Conservation (phyloP, 2,329 filamentous ascomycete species). For the Colletotrichum abscissum region DNA sequence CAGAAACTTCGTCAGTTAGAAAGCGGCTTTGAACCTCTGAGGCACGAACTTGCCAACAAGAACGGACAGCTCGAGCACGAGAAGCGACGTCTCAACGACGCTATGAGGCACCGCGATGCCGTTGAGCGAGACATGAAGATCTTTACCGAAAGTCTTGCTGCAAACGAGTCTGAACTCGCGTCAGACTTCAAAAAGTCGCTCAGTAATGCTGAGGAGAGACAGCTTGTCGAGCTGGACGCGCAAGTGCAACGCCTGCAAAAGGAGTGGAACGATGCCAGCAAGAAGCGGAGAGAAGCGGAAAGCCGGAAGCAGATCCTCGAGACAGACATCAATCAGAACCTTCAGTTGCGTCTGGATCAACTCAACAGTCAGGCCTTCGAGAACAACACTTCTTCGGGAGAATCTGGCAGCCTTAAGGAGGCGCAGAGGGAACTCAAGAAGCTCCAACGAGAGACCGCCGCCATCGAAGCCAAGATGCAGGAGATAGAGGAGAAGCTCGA, state of each 20-base stretch:
- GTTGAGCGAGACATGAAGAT: slow-evolving; percentile 81
- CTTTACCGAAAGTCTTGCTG: slow-evolving; percentile 78
- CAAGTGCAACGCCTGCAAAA: slow-evolving; percentile 80
- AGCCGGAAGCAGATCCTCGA: slow-evolving; percentile 85
- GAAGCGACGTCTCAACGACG: slow-evolving; percentile 78
- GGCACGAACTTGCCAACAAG: slow-evolving; percentile 80
- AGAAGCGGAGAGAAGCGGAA: slow-evolving; percentile 80
- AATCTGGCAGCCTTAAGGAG: slow-evolving; percentile 77
- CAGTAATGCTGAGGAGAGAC: slow-evolving; percentile 82
- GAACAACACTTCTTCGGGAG: slow-evolving; percentile 55
- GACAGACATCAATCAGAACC: slow-evolving; percentile 87
- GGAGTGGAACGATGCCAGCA: slow-evolving; percentile 80
- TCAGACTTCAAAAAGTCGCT: slow-evolving; percentile 95
- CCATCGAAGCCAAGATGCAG: slow-evolving; percentile 75
- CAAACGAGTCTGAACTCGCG: slow-evolving; percentile 82
- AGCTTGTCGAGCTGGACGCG: slow-evolving; percentile 77
- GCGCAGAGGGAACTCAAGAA: slow-evolving; percentile 85
- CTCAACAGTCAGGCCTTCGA: slow-evolving; percentile 83
- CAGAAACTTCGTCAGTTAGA: slow-evolving; percentile 83
- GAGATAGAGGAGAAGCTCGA: slow-evolving; percentile 82
- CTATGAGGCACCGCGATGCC: slow-evolving; percentile 71
- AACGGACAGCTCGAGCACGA: slow-evolving; percentile 79
- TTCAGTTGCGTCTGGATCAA: slow-evolving; percentile 88
- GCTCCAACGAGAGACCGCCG: slow-evolving; percentile 73
- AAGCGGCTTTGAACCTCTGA: slow-evolving; percentile 82